These are phyloP conservation scores for Termitomyces sp. DNA, from an alignment of 768 basidiomycete species.

Conservation along the genomic window DNA sequence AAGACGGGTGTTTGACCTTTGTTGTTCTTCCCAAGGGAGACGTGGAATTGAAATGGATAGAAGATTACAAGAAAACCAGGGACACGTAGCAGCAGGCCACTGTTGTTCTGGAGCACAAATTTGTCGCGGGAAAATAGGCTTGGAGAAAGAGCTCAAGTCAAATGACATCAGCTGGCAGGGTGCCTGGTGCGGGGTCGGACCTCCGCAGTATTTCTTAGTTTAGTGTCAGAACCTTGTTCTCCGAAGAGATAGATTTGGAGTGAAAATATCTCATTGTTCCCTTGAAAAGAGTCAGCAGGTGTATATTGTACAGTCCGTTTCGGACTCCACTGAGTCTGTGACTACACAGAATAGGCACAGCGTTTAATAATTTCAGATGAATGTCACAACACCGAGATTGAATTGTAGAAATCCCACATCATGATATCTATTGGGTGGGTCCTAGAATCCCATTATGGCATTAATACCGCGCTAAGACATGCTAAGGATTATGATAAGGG, in stretches of 20 bases:
- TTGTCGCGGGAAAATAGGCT: not conserved
- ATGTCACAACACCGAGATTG: not conserved
- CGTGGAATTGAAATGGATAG: constrained; percentile 80
- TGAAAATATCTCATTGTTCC: not conserved
- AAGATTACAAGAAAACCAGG: constrained; percentile 68
- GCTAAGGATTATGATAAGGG: not conserved
- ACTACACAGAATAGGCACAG: not conserved
- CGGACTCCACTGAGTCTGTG: not conserved
- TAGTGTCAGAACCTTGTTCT: not conserved
- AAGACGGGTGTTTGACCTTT: constrained; percentile 77
- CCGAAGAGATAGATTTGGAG: not conserved
- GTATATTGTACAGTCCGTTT: not conserved
- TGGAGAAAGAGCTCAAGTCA: not conserved
- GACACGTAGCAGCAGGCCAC: constrained; percentile 14
- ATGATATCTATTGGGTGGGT: not conserved
- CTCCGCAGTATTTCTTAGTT: not conserved
- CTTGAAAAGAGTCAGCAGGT: not conserved
- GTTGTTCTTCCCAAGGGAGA: constrained; percentile 72
- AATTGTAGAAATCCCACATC: not conserved
- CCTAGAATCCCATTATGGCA: no score
- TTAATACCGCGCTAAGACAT: not conserved
- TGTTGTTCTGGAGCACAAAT: not conserved
- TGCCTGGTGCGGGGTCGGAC: not conserved
- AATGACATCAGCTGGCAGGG: not conserved
- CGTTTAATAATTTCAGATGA: not conserved